Conservation (phyloP, 2,329 filamentous ascomycete species). For the Rhynchosporium agropyri region DNA sequence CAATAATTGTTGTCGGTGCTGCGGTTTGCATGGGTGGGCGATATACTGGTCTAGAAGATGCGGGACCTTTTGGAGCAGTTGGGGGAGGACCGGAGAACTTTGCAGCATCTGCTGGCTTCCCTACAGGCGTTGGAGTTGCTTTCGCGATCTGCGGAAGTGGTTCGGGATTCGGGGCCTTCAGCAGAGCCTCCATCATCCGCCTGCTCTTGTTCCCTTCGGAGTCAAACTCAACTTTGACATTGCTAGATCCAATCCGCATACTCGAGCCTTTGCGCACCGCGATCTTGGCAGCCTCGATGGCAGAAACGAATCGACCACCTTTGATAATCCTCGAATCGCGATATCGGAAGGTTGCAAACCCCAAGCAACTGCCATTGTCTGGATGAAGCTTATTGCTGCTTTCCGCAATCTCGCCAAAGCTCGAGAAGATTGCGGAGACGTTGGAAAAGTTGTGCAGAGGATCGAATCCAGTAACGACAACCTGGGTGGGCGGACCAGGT, state of each 20-base stretch:
- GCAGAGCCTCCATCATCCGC: conserved; percentile 72
- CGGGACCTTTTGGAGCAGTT: conserved; percentile 82
- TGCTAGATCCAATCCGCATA: conserved; percentile 75
- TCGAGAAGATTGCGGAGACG: conserved; percentile 74
- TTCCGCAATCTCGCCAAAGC: conserved; percentile 84
- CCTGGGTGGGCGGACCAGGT: conserved; percentile 83
- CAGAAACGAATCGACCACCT: conserved; percentile 57
- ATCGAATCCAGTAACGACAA: conserved; percentile 96
- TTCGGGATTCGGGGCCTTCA: conserved; percentile 62
- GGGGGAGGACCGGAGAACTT: conserved; percentile 69
- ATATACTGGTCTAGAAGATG: conserved; percentile 38
- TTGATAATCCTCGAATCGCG: conserved; percentile 62
- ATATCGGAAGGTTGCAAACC: conserved; percentile 90
- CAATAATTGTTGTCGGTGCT: conserved; percentile 46
- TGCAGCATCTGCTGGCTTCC: conserved; percentile 45
- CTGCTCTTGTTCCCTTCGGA: conserved; percentile 83
- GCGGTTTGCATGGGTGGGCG: conserved; percentile 32
- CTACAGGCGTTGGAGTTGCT: conserved; percentile 38
- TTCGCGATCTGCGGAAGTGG: conserved; percentile 30
- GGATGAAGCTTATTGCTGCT: conserved; percentile 95
- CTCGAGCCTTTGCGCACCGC: conserved; percentile 79
- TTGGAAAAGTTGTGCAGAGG: conserved; percentile 80
- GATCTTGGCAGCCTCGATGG: conserved; percentile 77
- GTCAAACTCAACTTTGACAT: conserved; percentile 84
- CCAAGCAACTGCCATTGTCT: conserved; percentile 89